These are phyloP conservation scores for Fusarium burgessii DNA, from an alignment of 2,329 filamentous ascomycete genomes.

Conservation along the genomic window DNA sequence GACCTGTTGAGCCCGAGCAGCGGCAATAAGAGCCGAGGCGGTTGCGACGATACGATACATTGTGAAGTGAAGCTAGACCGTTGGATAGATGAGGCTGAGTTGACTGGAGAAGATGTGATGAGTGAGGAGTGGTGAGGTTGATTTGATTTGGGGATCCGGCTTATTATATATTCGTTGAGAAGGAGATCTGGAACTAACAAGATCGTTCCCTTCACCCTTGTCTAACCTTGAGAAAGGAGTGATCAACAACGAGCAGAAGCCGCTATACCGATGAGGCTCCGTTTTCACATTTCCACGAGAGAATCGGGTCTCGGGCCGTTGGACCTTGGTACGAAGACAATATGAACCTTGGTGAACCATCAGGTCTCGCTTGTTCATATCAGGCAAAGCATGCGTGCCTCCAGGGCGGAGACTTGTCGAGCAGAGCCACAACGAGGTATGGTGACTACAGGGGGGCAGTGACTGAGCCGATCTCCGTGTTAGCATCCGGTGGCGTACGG, in stretches of 20 bases:
- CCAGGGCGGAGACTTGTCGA: constrained; percentile 8
- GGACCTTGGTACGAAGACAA: constrained; percentile 11
- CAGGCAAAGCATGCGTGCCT: constrained; percentile 12
- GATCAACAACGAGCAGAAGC: constrained; percentile 17
- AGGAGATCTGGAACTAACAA: constrained; percentile 1
- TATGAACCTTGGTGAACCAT: constrained; percentile 1
- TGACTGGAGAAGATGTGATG: constrained; percentile 27
- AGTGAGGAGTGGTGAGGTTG: constrained; percentile 22
- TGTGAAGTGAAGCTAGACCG: constrained; percentile 26
- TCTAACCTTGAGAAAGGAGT: not conserved
- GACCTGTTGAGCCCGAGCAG: constrained; percentile 60
- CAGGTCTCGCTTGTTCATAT: not conserved
- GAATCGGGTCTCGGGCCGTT: constrained; percentile 33
- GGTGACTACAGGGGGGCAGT: constrained; percentile 12
- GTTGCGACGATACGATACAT: constrained; percentile 50
- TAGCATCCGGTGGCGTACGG: constrained; percentile 13
- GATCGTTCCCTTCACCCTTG: not conserved
- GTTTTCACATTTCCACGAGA: constrained; percentile 8
- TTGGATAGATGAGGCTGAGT: constrained; percentile 20
- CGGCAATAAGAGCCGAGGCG: constrained; percentile 46
- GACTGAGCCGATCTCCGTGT: constrained; percentile 19
- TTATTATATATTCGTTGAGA: constrained; percentile 31
- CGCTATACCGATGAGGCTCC: constrained; percentile 20
- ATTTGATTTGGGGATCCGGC: constrained; percentile 13
- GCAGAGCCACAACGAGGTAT: constrained; percentile 1